Evolutionary conservation across 805 yeast genomes (phyloP).

Genomic region (Metschnikowia koreensis): DNA sequence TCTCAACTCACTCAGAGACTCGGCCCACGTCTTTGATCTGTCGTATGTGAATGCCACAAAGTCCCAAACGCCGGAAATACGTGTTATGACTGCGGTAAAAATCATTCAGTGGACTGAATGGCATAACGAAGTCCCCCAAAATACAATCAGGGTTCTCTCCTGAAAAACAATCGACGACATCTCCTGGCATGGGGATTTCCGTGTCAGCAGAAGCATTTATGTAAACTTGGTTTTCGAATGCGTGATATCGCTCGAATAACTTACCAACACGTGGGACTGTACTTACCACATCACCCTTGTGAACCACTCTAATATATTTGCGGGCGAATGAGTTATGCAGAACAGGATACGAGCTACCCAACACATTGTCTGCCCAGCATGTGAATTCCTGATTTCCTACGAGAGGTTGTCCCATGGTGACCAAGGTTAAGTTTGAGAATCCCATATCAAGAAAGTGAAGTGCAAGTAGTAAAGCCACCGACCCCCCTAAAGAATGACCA

Average conservation of each 20-base stretch:
- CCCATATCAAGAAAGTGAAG: constrained; percentile 37
- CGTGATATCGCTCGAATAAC: constrained; percentile 22
- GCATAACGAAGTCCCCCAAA: constrained; percentile 24
- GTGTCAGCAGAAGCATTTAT: constrained; percentile 29
- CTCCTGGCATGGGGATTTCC: constrained; percentile 23
- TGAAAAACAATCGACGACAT: constrained; percentile 34
- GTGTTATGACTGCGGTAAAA: constrained; percentile 35
- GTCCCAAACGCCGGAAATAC: constrained; percentile 38
- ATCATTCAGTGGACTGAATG: constrained; percentile 9
- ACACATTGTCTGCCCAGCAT: constrained; percentile 32
- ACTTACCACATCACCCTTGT: constrained; percentile 27
- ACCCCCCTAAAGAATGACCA: constrained; percentile 41
- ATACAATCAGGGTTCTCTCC: constrained; percentile 32
- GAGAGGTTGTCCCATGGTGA: constrained; percentile 47
- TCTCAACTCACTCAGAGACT: no score
- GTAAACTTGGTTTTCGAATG: constrained; percentile 40
- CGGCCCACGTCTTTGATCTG: not conserved
- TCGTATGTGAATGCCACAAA: constrained; percentile 23
- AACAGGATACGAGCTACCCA: constrained; percentile 28
- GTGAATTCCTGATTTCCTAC: constrained; percentile 40
- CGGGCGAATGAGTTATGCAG: constrained; percentile 21
- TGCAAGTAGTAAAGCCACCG: constrained; percentile 37
- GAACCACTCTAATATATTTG: constrained; percentile 24
- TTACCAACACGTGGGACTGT: constrained; percentile 26
- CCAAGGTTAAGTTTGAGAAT: constrained; percentile 27